Conservation (phyloP, 768 basidiomycete species). For the Auricularia sp. region DNA sequence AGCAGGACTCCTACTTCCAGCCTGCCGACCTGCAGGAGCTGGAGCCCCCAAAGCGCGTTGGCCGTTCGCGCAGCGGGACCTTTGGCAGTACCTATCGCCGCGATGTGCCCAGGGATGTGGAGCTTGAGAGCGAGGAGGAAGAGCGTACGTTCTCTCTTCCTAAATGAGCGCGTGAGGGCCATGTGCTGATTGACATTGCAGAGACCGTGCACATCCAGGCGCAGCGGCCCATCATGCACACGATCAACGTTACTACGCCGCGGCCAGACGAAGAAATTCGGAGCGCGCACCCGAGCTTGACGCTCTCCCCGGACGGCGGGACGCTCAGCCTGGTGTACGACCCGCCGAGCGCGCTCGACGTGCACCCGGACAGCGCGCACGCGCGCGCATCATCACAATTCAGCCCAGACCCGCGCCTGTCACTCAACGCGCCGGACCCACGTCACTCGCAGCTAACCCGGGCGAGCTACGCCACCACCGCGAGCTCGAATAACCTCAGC, state of each 20-base stretch:
- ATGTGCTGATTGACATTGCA: background rate
- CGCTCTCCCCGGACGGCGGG: background rate
- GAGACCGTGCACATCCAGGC: background rate
- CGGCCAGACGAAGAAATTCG: background rate
- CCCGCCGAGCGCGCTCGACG: background rate
- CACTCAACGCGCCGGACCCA: too few relatives aligned
- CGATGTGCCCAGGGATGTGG: background rate
- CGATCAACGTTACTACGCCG: background rate
- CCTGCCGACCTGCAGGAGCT: background rate
- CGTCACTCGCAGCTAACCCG: background rate
- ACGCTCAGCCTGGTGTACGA: background rate
- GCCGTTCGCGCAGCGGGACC: background rate
- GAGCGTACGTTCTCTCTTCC: background rate
- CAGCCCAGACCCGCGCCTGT: background rate
- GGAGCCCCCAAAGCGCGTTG: background rate
- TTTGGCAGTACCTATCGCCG: background rate
- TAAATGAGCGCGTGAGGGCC: background rate
- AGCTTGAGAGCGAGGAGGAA: background rate
- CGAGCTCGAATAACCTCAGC: background rate
- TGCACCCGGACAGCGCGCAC: background rate
- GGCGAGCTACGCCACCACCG: constrained; percentile 1
- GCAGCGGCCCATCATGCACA: background rate
- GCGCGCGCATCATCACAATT: background rate
- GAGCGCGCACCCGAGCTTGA: background rate
- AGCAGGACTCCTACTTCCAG: too few relatives aligned